Evolutionary conservation across 164 flowering plant genomes (phyloP), one percentile per base, ranked within the genome.

Genomic region (Magnolia sinica): DNA sequence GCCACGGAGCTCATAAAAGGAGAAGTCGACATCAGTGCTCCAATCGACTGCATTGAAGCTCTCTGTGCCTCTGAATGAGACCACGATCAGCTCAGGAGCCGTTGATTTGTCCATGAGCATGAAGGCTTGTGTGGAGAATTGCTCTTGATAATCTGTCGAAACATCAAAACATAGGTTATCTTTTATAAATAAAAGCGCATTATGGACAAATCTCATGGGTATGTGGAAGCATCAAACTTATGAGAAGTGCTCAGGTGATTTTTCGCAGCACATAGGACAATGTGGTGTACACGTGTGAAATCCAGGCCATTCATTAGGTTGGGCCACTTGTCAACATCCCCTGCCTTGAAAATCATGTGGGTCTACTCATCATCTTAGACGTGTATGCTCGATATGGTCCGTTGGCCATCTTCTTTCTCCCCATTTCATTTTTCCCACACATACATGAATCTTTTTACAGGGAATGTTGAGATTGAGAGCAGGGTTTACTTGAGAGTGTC

Each of bases 31-130:
- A 65, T 89, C 91, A 0, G 88, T 29, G 45, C 83, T 72, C 92
- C 92, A 88, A 4, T 73, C 86, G 61, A 82, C 85, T 0, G 90
- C 81, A 55, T 87, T 79, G 73, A 91, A 91, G 6, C 86, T 75
- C 50, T 87, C 86, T 0, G 92, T 91, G 8, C 95, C 95, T 74
- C 95, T 74, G 74, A 91, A 91, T 2, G 88, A 77, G 59, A 91
- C 87, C 0, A 89, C 80, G 4, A 85, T 79, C 2, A 79, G 72
- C 18, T 85, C 83, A 1, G 80, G 76, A 27, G 78, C 82, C 1
- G 49, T 69, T 2, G 19, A 50, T 49, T 79, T 83, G 70, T 88
- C 87, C 0, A 64, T 76, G 11, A 86, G 16, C 64, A 89, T 68
- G 79, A 87, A 85, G 4, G 85, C 91, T 78, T 88, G 90, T 27